Evolutionary conservation across 805 yeast species (phyloP).

Genomic region (Ogataea glucozyma): DNA sequence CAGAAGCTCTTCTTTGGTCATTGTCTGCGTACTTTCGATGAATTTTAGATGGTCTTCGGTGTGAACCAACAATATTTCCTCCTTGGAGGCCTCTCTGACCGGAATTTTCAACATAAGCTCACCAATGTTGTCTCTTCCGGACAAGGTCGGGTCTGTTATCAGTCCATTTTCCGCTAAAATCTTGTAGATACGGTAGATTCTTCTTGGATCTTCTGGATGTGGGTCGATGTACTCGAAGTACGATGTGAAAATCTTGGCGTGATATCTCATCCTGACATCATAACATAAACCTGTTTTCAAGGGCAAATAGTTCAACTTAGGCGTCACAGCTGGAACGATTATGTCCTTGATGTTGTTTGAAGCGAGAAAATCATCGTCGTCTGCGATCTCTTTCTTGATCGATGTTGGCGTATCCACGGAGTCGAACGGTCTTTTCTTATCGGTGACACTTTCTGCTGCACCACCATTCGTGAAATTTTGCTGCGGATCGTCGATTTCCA

Average conservation of each 20-base stretch:
- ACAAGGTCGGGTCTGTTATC: constrained; percentile 72
- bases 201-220: constrained; percentile 97
- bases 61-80: constrained; percentile 86
- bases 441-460: neutral
- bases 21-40: constrained; percentile 70
- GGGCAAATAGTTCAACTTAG: constrained; percentile 69
- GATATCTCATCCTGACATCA: constrained; percentile 97
- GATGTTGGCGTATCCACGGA: neutral
- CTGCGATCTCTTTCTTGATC: constrained; percentile 9
- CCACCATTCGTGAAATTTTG: neutral
- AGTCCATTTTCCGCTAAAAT: constrained; percentile 92
- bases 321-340: constrained; percentile 59
- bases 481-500: constrained; percentile 19
- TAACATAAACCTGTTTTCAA: constrained; percentile 92
- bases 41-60: constrained; percentile 75
- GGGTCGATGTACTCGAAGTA: constrained; percentile 95
- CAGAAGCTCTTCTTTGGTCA: constrained; percentile 74
- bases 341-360: constrained; percentile 20
- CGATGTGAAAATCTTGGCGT: constrained; percentile 89
- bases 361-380: neutral
- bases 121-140: constrained; percentile 76
- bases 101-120: constrained; percentile 87
- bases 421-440: constrained; percentile 3
- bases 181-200: constrained; percentile 92
- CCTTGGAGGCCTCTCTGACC: constrained; percentile 82